Base-by-base conservation (phyloP, 176 grass and related monocot species). In the Cymbopogon citratus region DNA sequence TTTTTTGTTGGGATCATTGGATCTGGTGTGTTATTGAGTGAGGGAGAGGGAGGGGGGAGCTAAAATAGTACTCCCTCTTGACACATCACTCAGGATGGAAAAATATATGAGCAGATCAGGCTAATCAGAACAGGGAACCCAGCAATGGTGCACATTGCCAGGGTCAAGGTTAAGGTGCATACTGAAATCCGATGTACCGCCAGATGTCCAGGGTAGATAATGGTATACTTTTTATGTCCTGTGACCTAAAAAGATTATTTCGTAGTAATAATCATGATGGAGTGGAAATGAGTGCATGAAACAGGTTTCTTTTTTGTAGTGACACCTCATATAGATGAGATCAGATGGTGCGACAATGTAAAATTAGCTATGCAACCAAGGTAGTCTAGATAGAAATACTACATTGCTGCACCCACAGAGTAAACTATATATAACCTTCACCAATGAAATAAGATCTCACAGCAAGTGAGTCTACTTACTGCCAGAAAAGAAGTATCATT, bases 401-500 rank as follows among this genome's bases (percentile, higher is more conserved):
- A 73, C 0, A 33, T 19, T 40, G 3, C 28, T 71, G 67, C 56
- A 56, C 11, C 28, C 56, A 64, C 51, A 18, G 23, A 66, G 41
- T 59, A 62, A 11, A 48, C 12, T 39, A 19, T 28, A 1, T 67
- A 2, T 59, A 59, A 88, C 8, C 35, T 44, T 62, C 21, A 46
- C 2, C 10, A 46, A 59, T 36, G 46, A 38, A 52, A 57, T 11
- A 57, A 10, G 16, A 85, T 49, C 41, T 28, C 52, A 69, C 13
- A 62, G 49, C 16, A 35, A 61, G 18, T 27, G 7, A 56, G 66
- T 80, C 29, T 76, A 80, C 83, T 86, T 91, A 99, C 96, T 76
- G 96, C 96, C 67, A 98, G 87, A 76, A 98, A 98, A 81, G 76
- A 88, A 75, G 92, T 98, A 80, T 98, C 96, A 61, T 95, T 98